These are phyloP conservation scores for Candida methanosorbosa DNA, from an alignment of 805 yeast genomes.

Conservation along the genomic window DNA sequence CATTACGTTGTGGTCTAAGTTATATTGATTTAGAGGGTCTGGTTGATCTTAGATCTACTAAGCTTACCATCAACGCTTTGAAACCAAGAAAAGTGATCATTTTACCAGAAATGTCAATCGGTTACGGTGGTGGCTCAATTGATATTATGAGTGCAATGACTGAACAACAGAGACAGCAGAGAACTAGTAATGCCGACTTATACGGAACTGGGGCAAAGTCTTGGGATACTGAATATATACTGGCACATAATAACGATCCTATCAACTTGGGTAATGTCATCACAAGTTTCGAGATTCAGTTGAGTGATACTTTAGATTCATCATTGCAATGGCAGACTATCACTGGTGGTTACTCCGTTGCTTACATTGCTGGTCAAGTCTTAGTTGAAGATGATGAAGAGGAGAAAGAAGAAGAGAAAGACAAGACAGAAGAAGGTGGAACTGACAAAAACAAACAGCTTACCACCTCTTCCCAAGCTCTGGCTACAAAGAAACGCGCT, in stretches of 20 bases:
- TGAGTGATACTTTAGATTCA: slow-evolving; percentile 58
- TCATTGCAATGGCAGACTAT: slow-evolving; percentile 75
- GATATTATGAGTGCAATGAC: slow-evolving; percentile 12
- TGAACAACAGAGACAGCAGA: slow-evolving; percentile 6
- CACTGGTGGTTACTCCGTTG: slow-evolving; percentile 71
- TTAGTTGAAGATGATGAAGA: neutral
- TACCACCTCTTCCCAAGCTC: neutral
- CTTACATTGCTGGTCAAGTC: slow-evolving; percentile 71
- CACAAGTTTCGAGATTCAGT: slow-evolving; percentile 47
- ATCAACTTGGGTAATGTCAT: slow-evolving; percentile 46
- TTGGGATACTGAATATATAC: slow-evolving; percentile 18
- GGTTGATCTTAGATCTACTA: slow-evolving; percentile 75
- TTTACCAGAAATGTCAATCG: slow-evolving; percentile 16
- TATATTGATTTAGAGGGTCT: slow-evolving; percentile 77
- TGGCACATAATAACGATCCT: slow-evolving; percentile 28
- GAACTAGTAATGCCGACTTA: slow-evolving; percentile 1
- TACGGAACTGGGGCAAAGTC: slow-evolving; percentile 1
- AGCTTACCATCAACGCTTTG: slow-evolving; percentile 66
- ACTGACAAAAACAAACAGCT: neutral
- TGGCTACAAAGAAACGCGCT: neutral
- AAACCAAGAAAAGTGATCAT: slow-evolving; percentile 70
- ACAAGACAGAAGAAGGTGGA: neutral
- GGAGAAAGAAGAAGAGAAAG: slow-evolving; percentile 6
- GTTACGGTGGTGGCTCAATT: slow-evolving; percentile 14
- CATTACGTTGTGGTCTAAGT: slow-evolving; percentile 60